Base-by-base conservation (phyloP, 2,329 filamentous ascomycete genomes). In the Fusarium protoensiforme region DNA sequence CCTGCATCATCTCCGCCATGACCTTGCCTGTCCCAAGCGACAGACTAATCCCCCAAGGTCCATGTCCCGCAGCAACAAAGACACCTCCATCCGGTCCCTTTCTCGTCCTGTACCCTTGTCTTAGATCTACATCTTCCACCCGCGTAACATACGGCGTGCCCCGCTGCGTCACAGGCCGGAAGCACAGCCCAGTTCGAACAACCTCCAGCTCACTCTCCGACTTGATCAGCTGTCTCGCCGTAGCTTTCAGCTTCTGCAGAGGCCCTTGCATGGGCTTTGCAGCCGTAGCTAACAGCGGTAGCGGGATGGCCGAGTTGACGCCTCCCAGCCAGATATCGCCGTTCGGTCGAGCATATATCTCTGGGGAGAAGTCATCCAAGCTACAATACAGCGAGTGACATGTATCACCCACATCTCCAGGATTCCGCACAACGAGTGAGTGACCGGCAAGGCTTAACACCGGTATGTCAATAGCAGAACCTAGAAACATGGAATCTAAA, bases 281-380 rank as follows among this genome's bases (percentile, higher is more conserved):
- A 1, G 66, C 73, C 2, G 77, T 77, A 7, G 76, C 75, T 14
- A 79, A 62, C 0, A 84, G 81, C 0, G 93, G 93, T 11, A 96
- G 82, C 0, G 89, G 86, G 6, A 93, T 79, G 0, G 87, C 83
- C 38, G 87, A 89, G 78, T 96, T 95, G 39, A 95, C 79, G 0
- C 93, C 93, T 0, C 92, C 92, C 36, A 96, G 83, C 80, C 94
- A 96, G 22, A 96, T 88, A 64, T 94, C 88, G 1, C 90, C 91
- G 10, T 89, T 90, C 5, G 88, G 77, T 13, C 93, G 86, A 2
- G 90, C 90, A 80, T 94, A 94, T 13, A 93, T 84, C 80, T 95
- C 93, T 0, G 93, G 92, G 4, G 89, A 90, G 80, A 92, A 94
- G 0, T 86, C 87, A 4, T 82, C 82, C 65, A 90, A 86, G 5